Base-by-base conservation (phyloP, 208 protist species). In the Trypanosoma cruzi region DNA sequence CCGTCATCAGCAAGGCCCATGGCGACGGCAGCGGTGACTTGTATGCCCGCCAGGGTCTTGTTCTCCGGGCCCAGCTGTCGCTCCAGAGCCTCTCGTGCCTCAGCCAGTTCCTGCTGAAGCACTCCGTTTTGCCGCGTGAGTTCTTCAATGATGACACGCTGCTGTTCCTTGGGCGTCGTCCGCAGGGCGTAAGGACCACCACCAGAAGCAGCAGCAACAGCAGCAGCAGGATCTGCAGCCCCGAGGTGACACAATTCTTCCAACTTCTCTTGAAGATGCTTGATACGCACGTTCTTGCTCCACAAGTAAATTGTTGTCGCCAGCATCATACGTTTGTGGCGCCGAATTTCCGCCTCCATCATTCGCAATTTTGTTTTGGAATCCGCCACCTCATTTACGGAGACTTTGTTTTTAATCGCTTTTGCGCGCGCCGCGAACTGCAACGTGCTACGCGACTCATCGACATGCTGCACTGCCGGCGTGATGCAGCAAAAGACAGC, bases 371-470 rank as follows among this genome's bases (percentile, higher is more conserved):
- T 80, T 53, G 81, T 75, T 75, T 84, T 81, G 42, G 71, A 59
- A 59, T 91, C 73, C 2, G 71, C 67, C 34, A 92, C 65, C 71
- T 94, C 86, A 68, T 92, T 95, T 28, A 90, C 42, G 3, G 56
- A 53, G 13, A 89, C 82, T 40, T 60, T 74, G 64, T 94, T 94
- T 60, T 85, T 77, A 28, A 95, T 86, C 46, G 54, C 49, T 64
- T 90, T 92, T 0, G 81, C 86, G 0, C 89, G 80, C 28, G 81
- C 81, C 18, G 84, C 89, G 57, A 95, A 95, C 63, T 90, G 86
- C 50, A 95, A 68, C 34, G 86, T 95, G 71, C 89, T 91, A 55
- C 86, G 86, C 37, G 84, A 88, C 78, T 94, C 89, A 61, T 88
- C 80, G 4, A 75, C 76, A 63, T 83, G 79, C 55, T 89, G 79